phyloP scores from a whole-genome alignment of 2,329 filamentous ascomycete genomes.

The Ilyonectria mors-panacis region DNA sequence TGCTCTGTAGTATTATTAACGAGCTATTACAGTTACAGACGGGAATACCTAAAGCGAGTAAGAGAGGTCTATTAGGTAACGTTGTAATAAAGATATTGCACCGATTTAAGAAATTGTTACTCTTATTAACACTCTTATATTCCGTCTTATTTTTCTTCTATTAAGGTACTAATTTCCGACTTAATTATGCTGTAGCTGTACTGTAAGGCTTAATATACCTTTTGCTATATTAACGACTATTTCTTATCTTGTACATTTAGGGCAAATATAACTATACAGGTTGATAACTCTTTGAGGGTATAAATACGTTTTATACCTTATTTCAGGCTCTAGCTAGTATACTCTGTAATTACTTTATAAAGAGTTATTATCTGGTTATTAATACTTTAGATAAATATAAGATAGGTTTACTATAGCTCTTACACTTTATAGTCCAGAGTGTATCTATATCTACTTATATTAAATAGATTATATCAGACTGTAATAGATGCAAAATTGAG shows the following conservation, averaged over 20 bases:
- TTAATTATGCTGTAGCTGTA: no score
- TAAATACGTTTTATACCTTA: not conserved
- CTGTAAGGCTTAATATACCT: not conserved
- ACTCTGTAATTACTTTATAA: not conserved
- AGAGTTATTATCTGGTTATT: not conserved
- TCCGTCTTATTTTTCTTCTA: no score
- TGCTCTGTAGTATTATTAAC: conserved; percentile 50
- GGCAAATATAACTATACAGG: not conserved
- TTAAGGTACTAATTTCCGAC: no score
- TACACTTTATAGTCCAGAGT: not conserved
- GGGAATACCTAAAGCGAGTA: no score
- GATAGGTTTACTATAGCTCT: not conserved
- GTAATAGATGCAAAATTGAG: not conserved
- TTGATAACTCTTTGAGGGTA: not conserved
- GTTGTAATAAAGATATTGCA: not conserved
- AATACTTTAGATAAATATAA: not conserved
- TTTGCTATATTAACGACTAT: not conserved
- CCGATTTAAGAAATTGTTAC: not conserved
- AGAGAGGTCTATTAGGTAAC: no score
- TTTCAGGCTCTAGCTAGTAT: not conserved
- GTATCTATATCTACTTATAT: not conserved
- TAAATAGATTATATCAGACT: not conserved
- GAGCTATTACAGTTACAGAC: not conserved
- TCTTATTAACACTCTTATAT: no score
- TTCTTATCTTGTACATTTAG: not conserved